Conservation (phyloP, 805 yeast genomes). For the Candida maesae region DNA sequence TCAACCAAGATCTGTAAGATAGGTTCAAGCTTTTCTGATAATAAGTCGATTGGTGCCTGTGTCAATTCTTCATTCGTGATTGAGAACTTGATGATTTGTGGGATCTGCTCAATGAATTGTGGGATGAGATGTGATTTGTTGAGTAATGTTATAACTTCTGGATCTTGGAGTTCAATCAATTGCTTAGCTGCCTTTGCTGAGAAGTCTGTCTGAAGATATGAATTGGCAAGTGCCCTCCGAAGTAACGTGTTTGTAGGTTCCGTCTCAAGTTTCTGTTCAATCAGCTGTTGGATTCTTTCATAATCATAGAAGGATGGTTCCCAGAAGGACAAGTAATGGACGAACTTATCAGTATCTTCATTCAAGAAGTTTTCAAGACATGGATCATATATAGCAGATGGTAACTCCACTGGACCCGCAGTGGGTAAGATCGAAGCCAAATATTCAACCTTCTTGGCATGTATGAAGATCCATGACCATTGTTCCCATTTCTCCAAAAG, state of each 20-base stretch:
- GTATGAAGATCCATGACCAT: slow-evolving; percentile 53
- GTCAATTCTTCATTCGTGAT: slow-evolving; percentile 37
- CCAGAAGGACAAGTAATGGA: slow-evolving; percentile 52
- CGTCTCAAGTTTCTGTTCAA: slow-evolving; percentile 41
- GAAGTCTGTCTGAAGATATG: slow-evolving; percentile 56
- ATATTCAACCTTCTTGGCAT: slow-evolving; percentile 40
- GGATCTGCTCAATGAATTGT: slow-evolving; percentile 44
- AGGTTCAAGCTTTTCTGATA: slow-evolving; percentile 33
- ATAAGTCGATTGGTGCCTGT: slow-evolving; percentile 31
- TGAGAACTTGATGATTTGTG: slow-evolving; percentile 45
- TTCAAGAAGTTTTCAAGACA: slow-evolving; percentile 33
- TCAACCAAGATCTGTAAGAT: slow-evolving; percentile 55
- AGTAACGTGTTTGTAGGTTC: slow-evolving; percentile 30
- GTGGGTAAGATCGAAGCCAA: slow-evolving; percentile 58
- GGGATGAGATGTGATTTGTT: slow-evolving; percentile 59
- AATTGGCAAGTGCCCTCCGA: slow-evolving; percentile 42
- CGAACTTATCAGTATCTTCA: slow-evolving; percentile 31
- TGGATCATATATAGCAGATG: slow-evolving; percentile 41
- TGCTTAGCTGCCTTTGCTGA: slow-evolving; percentile 63
- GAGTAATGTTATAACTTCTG: slow-evolving; percentile 51
- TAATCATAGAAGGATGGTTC: slow-evolving; percentile 49
- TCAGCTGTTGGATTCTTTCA: slow-evolving; percentile 34
- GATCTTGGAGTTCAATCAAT: slow-evolving; percentile 53
- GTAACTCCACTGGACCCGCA: slow-evolving; percentile 25
- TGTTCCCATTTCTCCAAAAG: slow-evolving; percentile 54